Base-by-base conservation (phyloP, 2,329 filamentous ascomycete species). In the Thielaviopsis musarum region DNA sequence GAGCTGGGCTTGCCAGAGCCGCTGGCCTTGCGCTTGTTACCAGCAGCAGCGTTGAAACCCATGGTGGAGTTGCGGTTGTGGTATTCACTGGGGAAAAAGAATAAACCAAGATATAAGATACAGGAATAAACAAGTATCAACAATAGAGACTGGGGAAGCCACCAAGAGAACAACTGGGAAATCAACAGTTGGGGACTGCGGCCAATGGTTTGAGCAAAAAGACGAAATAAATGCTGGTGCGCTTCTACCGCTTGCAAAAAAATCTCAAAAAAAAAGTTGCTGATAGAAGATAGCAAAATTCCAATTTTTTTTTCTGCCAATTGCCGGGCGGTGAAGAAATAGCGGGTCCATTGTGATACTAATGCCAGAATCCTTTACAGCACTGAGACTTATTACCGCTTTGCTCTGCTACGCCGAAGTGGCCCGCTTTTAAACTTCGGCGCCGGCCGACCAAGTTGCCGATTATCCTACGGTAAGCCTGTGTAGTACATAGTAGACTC, bases 1-100 rank as follows among this genome's bases (percentile, higher is more conserved):
- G 71, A 64, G 56, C 68, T 73, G 52, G 73, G 70, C 67, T 78
- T 81, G 41, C 69, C 68, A 38, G 66, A 66, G 7, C 73, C 68
- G 26, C 72, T 70, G 38, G 74, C 73, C 70, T 84, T 85, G 64
- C 82, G 74, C 71, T 85, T 85, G 62, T 71, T 75, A 56, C 77
- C 77, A 41, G 70, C 69, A 53, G 73, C 70, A 61, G 68, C 67
- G 67, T 77, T 80, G 51, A 60, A 60, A 53, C 59, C 63, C 62
- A 56, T 63, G 45, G 10, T 56, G 38, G 51, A 22, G 41, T 45
- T 38, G 58, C 38, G 57, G 59, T 24, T 58, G 45, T 26, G 59
- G 45, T 41, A 55, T 30, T 30, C 57, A 53, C 53, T 48, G 51
- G 54, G 59, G 57, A 28, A 38, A 56, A 57, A 61, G 34, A 52